These are phyloP conservation scores for Basipetospora sp. DNA, from an alignment of 2,329 filamentous ascomycete genomes.

Conservation along the genomic window DNA sequence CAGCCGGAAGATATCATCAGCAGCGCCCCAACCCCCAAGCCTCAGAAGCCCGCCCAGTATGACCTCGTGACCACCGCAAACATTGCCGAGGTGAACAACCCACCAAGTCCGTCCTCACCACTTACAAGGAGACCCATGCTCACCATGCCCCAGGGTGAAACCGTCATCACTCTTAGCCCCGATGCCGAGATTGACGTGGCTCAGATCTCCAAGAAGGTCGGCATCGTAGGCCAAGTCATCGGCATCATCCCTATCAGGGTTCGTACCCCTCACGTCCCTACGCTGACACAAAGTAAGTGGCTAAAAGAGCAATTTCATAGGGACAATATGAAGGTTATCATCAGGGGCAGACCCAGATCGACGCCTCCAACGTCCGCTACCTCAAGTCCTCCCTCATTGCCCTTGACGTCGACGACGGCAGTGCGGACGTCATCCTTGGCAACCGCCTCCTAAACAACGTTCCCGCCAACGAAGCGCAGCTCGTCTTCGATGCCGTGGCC, in stretches of 20 bases:
- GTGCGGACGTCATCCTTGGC: neutral
- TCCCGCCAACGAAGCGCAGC: neutral
- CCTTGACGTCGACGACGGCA: neutral
- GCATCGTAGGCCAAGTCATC: conserved; percentile 1
- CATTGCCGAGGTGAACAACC: neutral
- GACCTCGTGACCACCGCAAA: neutral
- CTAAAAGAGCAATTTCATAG: too few species aligned
- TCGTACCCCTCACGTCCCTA: neutral
- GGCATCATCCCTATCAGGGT: conserved; percentile 1
- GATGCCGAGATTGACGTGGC: neutral
- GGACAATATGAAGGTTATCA: too few species aligned
- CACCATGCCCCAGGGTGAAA: neutral
- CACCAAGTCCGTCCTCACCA: too few species aligned
- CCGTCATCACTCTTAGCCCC: neutral
- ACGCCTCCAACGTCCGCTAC: neutral
- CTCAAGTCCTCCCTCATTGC: neutral
- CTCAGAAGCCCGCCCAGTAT: neutral
- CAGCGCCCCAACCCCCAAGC: too few species aligned
- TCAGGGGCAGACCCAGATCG: too few species aligned
- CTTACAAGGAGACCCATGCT: neutral
- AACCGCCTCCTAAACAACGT: neutral
- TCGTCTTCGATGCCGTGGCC: neutral
- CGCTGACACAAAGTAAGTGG: neutral
- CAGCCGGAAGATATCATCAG: too few species aligned
- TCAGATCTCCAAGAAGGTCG: neutral